These are phyloP conservation scores for Thuja plicata DNA, from an alignment of 83 land plant genomes.

Conservation along the genomic window DNA sequence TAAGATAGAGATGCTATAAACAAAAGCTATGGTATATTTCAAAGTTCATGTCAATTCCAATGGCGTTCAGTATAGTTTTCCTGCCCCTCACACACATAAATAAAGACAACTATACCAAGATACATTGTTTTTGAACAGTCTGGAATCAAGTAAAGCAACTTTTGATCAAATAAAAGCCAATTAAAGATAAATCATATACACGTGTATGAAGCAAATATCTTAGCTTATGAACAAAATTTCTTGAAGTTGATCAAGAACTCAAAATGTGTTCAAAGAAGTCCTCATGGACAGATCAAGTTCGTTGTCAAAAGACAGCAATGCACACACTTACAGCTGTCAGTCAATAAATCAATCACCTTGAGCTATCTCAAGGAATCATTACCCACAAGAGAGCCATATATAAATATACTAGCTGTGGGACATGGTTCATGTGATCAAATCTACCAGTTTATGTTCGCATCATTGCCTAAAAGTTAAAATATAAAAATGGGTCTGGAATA, in stretches of 20 bases:
- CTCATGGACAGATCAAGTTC: not conserved
- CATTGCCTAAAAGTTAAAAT: not conserved
- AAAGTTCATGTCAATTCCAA: not conserved
- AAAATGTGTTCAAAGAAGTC: not conserved
- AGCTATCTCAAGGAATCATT: not conserved
- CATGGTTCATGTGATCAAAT: not conserved
- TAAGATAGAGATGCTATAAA: too few relatives aligned
- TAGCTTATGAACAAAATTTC: not conserved
- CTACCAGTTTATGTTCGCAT: not conserved
- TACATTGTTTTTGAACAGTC: not conserved
- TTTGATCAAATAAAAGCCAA: not conserved
- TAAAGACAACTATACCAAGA: not conserved
- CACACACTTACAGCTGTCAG: not conserved
- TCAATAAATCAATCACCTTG: not conserved
- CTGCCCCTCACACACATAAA: not conserved
- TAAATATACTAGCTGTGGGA: not conserved
- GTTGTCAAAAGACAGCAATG: not conserved
- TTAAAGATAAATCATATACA: not conserved
- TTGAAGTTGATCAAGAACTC: not conserved
- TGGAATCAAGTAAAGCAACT: not conserved
- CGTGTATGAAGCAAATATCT: not conserved
- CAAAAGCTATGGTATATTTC: too few relatives aligned
- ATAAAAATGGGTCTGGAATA: conserved; percentile 6
- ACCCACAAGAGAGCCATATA: not conserved
- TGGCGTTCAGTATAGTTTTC: not conserved